Conservation (phyloP, 2,329 filamentous ascomycete genomes). For the Cytospora schulzeri region DNA sequence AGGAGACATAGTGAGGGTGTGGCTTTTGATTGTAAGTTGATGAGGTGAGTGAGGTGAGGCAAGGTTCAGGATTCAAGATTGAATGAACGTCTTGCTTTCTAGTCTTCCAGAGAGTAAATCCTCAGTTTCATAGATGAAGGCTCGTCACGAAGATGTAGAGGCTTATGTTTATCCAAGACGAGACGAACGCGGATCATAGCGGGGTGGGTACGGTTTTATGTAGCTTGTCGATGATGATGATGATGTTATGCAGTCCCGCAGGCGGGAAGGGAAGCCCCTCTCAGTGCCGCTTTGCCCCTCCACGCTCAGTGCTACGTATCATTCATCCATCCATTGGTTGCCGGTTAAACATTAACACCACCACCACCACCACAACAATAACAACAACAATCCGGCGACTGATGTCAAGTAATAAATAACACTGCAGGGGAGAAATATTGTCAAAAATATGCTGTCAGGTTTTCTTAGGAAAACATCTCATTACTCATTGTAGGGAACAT, state of each 20-base stretch:
- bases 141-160: no score
- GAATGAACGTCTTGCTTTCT: not conserved
- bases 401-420: no score
- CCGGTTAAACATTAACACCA: no score
- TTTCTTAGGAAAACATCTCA: no score
- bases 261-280: no score
- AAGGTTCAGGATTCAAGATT: not conserved
- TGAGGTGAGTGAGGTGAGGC: not conserved
- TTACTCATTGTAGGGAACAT: no score
- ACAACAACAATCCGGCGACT: no score
- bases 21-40: not conserved
- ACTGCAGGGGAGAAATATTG: no score
- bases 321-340: not conserved
- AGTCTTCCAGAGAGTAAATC: not conserved
- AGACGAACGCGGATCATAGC: not conserved
- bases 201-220: not conserved
- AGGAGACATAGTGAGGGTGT: conserved; percentile 43
- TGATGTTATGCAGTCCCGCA: not conserved
- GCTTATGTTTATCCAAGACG: no score
- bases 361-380: no score
- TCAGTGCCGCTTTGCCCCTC: not conserved
- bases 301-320: not conserved
- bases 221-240: not conserved
- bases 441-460: no score
- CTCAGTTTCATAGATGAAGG: not conserved